Evolutionary conservation across 768 basidiomycete genomes (phyloP), one percentile per base, ranked within the genome.

Genomic region (Favolaschia claudopus): DNA sequence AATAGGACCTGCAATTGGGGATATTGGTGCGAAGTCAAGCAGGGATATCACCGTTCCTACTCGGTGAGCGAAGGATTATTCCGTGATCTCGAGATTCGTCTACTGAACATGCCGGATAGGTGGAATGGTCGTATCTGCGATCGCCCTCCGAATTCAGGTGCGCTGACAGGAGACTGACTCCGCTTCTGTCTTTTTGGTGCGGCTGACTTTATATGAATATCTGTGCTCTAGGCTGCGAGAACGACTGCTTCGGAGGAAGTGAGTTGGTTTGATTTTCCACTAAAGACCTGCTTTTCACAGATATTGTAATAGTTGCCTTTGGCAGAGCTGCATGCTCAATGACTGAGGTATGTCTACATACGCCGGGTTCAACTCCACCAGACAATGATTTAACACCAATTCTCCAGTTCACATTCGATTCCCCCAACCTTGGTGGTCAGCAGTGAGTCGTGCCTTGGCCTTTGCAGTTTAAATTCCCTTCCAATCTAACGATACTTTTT

Each of bases 211-310:
- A n/a, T n/a, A n/a, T n/a, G n/a, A n/a, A n/a, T n/a, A n/a, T n/a
- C n/a, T n/a, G n/a, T n/a, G n/a, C 32, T 31, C 4, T 4, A 55
- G 54, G 46, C 33, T 58, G 49, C 29, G 22, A 48, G 25, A 51
- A 58, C 17, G 48, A 58, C 42, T 58, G 56, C 34, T 58, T 58
- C 56, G 56, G 56, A 2, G 56, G 56, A n/a, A 58, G 55, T 56
- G 17, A 7, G 54, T 55, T 7, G n/a, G 8, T 19, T 20, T 20
- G 39, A 40, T 12, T 8, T 15, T 40, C n/a, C n/a, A n/a, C n/a
- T n/a, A 28, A 17, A 17, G 9, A 20, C 36, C 47, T 9, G 19
- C 15, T 20, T 22, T 10, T 27, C 5, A 40, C 9, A 8, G 14
- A 8, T 19, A 12, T 40, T 40, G 8, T 13, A 14, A 4, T 12